Evolutionary conservation across 2,329 filamentous ascomycete species (phyloP).

Genomic region (Neophaeococcomyces mojaviensis): DNA sequence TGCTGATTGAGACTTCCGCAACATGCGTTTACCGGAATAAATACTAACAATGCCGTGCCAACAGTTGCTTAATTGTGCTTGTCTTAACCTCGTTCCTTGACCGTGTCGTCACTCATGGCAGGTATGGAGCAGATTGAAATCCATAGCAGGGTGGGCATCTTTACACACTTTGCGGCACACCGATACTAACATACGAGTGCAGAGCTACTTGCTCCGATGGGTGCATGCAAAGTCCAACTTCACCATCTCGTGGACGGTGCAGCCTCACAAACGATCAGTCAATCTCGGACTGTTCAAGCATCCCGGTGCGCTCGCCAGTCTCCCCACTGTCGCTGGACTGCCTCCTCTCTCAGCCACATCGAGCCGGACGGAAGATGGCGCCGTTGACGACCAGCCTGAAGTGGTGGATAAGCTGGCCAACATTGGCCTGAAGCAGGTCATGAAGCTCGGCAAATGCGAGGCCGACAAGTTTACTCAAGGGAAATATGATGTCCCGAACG

Average conservation of each 20-base stretch:
- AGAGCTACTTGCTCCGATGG: slow-evolving; percentile 99
- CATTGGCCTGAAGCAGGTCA: slow-evolving; percentile 55
- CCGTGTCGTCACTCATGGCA: slow-evolving; percentile 55
- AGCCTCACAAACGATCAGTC: slow-evolving; percentile 96
- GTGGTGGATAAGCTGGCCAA: slow-evolving; percentile 58
- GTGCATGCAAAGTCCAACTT: slow-evolving; percentile 82
- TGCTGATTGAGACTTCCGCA: no score
- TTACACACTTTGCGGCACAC: not conserved
- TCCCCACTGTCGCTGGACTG: slow-evolving; percentile 42
- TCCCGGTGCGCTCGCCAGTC: slow-evolving; percentile 58
- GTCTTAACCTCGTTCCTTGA: slow-evolving; percentile 1
- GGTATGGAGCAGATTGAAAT: slow-evolving; percentile 96
- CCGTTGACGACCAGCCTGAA: slow-evolving; percentile 28
- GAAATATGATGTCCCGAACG: slow-evolving; percentile 67
- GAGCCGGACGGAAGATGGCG: slow-evolving; percentile 24
- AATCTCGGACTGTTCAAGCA: slow-evolving; percentile 99
- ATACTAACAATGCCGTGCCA: no score
- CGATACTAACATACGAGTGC: slow-evolving; percentile 8
- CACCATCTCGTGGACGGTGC: slow-evolving; percentile 94
- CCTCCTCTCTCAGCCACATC: slow-evolving; percentile 36
- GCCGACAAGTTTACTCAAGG: slow-evolving; percentile 92
- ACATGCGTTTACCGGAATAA: no score
- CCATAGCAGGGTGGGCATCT: slow-evolving; percentile 75
- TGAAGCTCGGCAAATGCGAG: slow-evolving; percentile 91
- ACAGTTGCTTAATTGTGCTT: no score